Base-by-base conservation (phyloP, 2,329 filamentous ascomycete species). In the Decorospora gaudefroyi region DNA sequence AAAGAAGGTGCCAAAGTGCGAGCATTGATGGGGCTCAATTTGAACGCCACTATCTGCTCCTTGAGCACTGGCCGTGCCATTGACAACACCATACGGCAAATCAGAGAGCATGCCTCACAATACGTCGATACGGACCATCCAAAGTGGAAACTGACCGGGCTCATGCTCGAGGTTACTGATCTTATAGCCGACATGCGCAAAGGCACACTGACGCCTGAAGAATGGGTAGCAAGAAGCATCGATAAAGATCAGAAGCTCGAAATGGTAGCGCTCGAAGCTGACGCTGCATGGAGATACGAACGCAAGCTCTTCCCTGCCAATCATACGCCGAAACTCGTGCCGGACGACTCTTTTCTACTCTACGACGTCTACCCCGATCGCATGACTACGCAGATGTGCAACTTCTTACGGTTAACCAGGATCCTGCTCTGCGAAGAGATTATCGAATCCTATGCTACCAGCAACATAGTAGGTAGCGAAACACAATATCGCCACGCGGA, bases 351-450 rank as follows among this genome's bases (percentile, higher is more conserved):
- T 16, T 40, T 34, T 10, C 42, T 31, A 9, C 42, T 57, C 9
- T 69, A 61, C 44, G 59, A 69, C 25, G 41, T 60, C 4, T 69
- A 70, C 37, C 50, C 58, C 4, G 50, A 64, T 34, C 59, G 61
- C 10, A 56, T 48, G 31, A 42, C 59, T 5, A 62, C 58, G 6
- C 67, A 70, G 37, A 61, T 59, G 38, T 62, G 60, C 51, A 71
- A 70, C 37, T 55, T 65, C 4, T 38, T 65, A 15, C 55, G 68
- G 11, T 27, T 63, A 4, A 58, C 57, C n/a, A 48, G 66, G 13
- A 69, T 70, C 18, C 35, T 67, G 3, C 57, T 70, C 6, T 66
- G 65, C 38, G 61, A 68, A 26, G 43, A 57, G 31, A 49, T 63
- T 31, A 29, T 61, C 5, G 37, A 48, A n/a, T 45, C 40, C 9